Evolutionary conservation across 2,329 filamentous ascomycete genomes (phyloP), one percentile per base, ranked within the genome.

Genomic region (Drechslerella dactyloides): DNA sequence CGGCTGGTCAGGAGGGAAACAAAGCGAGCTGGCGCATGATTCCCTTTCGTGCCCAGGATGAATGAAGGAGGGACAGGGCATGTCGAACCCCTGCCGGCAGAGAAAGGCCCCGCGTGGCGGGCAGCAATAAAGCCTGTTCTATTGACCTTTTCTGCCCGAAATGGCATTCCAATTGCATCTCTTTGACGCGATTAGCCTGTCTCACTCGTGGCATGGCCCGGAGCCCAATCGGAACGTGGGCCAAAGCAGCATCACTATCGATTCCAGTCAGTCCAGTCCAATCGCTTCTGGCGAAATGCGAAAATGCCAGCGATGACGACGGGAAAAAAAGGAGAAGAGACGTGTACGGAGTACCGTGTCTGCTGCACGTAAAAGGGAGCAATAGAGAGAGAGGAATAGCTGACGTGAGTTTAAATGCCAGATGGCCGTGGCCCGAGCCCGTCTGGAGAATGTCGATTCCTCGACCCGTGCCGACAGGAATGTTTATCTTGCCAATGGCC

Each of bases 111-210:
- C 52, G 51, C 60, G 50, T 44, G 58, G 17, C 4, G n/a, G 35
- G 15, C 15, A 40, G 24, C 17, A 33, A 27, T 17, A 42, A 42
- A 42, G n/a, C 37, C 13, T 17, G 37, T 42, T 42, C 37, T 42
- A 42, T 42, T 42, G n/a, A 13, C 13, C 37, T 42, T 17, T 48
- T 69, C 56, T 65, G 64, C 68, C 68, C 58, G 51, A 72, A 64
- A 56, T 27, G 68, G 68, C 44, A 72, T 46, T 30, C 66, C 63
- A 61, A 72, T 72, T 65, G 68, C 68, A 55, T 61, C 50, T 27
- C 11, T 11, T n/a, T 53, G 23, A 53, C 50, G 50, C 50, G 50
- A 53, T 53, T 30, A 8, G 24, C 24, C 17, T 53, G 50, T 53
- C 37, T 42, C 37, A 42, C 37, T 13, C 37, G 37, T 42, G 37